These are phyloP conservation scores for Hypericum perforatum DNA, from an alignment of 345 rosid species.

Conservation along the genomic window DNA sequence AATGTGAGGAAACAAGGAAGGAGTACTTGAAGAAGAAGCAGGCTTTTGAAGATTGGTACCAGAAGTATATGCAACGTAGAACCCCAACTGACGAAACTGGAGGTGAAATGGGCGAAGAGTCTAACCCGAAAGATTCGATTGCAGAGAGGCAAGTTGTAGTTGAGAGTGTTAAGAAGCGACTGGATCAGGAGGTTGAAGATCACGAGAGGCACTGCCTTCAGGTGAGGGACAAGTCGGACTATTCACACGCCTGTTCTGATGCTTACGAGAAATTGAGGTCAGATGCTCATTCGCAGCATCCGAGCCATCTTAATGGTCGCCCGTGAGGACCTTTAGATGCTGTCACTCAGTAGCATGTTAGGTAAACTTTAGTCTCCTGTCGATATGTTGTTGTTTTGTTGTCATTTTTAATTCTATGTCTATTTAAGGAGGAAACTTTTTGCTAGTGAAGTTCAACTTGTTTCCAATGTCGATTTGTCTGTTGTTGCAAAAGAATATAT, in stretches of 20 bases:
- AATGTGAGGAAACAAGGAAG: constrained; percentile 64
- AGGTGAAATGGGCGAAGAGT: constrained; percentile 46
- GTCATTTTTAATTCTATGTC: no score
- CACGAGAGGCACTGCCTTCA: constrained; percentile 68
- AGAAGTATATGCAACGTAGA: constrained; percentile 51
- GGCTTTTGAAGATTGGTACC: constrained; percentile 87
- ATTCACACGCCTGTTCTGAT: constrained; percentile 58
- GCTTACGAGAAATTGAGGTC: constrained; percentile 53
- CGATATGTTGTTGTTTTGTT: background rate
- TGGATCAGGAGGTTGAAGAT: constrained; percentile 63
- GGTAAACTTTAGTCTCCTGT: background rate
- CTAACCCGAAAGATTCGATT: constrained; percentile 45
- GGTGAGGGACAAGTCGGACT: constrained; percentile 82
- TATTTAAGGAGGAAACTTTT: no score
- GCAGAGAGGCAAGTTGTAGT: constrained; percentile 59
- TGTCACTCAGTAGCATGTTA: constrained; percentile 9
- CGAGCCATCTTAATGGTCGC: constrained; percentile 14
- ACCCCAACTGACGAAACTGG: constrained; percentile 35
- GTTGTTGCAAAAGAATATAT: no score
- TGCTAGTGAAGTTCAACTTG: no score
- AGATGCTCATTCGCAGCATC: constrained; percentile 27
- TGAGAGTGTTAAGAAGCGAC: constrained; percentile 60
- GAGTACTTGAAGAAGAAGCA: constrained; percentile 62
- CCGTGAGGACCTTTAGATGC: constrained; percentile 3
- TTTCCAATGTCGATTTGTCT: no score